These are phyloP conservation scores for Auricularia sp. DNA, from an alignment of 768 basidiomycete species.

Conservation along the genomic window DNA sequence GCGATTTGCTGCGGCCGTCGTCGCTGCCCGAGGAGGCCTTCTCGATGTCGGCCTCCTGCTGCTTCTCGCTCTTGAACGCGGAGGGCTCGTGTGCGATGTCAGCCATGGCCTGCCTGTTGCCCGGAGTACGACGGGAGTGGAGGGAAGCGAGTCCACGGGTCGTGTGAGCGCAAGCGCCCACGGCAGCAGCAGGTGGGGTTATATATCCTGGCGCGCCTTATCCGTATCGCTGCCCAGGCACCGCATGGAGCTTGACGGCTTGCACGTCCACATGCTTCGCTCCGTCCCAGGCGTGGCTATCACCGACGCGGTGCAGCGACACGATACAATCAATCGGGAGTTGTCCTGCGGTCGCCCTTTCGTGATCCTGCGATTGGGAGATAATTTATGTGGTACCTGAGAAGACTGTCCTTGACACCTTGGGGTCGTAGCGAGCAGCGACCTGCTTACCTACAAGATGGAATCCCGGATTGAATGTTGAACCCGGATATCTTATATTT, in stretches of 20 bases:
- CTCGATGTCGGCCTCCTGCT: conserved; percentile 13
- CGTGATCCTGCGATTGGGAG: no score
- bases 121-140: not conserved
- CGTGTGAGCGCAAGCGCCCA: not conserved
- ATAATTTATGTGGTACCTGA: no score
- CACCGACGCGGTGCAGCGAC: not conserved
- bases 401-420: no score
- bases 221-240: not conserved
- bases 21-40: conserved; percentile 12
- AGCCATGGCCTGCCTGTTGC: conserved; percentile 1
- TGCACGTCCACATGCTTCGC: not conserved
- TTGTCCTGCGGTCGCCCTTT: no score
- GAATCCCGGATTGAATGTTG: no score
- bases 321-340: not conserved
- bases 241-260: not conserved
- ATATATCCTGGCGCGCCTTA: not conserved
- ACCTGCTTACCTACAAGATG: no score
- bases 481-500: no score
- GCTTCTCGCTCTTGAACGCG: not conserved
- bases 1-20: conserved; percentile 10
- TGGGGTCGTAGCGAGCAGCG: no score
- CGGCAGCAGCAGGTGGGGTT: not conserved
- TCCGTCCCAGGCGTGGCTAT: not conserved
- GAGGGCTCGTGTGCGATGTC: not conserved
- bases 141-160: not conserved